Conservation (phyloP, 164 flowering plant genomes). For the Stephania japonica region DNA sequence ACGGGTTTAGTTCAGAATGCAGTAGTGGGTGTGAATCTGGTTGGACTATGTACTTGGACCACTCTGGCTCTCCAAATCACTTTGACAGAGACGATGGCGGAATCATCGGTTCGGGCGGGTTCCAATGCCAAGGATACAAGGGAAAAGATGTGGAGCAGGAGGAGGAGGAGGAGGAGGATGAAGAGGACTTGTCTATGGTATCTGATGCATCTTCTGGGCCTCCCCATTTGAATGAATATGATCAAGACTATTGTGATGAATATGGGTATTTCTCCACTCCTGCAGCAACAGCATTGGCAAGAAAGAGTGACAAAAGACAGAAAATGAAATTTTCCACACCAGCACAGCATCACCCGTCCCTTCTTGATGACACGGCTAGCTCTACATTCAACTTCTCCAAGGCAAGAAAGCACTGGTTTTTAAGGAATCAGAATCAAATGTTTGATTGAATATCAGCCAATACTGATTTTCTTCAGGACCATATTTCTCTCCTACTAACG, state of each 20-base stretch:
- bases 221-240: conserved; percentile 46
- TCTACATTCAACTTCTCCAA: conserved; percentile 51
- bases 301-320: conserved; percentile 28
- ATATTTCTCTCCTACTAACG: neutral
- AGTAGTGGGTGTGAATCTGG: conserved; percentile 83
- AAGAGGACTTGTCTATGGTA: conserved; percentile 77
- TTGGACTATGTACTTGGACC: conserved; percentile 78
- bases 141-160: conserved; percentile 11
- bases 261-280: conserved; percentile 22
- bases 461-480: neutral
- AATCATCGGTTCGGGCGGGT: too few species aligned
- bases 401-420: conserved; percentile 24
- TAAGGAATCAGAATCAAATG: neutral
- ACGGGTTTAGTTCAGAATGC: conserved; percentile 39
- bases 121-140: conserved; percentile 5
- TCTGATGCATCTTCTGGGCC: conserved; percentile 98
- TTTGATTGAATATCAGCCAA: neutral
- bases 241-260: conserved; percentile 28
- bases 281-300: conserved; percentile 17
- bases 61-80: conserved; percentile 28
- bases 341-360: conserved; percentile 26
- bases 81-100: conserved; percentile 15
- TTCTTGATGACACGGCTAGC: conserved; percentile 82
- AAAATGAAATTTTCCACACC: conserved; percentile 19
- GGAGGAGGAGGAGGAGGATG: conserved; percentile 30